Evolutionary conservation across 306 rosid genomes (phyloP).

Genomic region (Gleditsia sinensis): DNA sequence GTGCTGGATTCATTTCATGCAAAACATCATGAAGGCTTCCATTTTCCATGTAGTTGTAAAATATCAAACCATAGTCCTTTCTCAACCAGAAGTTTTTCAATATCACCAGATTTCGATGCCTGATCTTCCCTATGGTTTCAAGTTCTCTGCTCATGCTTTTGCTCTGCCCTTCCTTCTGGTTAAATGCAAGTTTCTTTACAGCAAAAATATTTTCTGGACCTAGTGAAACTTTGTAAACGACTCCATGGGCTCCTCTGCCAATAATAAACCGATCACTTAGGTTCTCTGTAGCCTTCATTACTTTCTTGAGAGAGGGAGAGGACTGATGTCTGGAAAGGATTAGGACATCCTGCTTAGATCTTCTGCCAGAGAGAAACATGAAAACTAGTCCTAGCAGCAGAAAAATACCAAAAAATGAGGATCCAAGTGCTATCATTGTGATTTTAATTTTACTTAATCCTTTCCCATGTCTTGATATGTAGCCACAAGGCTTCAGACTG

Average conservation of each 20-base stretch:
- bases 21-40: background rate
- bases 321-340: too few relatives aligned
- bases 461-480: too few relatives aligned
- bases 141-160: constrained; percentile 26
- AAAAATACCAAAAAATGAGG: too few relatives aligned
- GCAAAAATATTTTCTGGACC: background rate
- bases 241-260: background rate
- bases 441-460: too few relatives aligned
- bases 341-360: too few relatives aligned
- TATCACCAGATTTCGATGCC: background rate
- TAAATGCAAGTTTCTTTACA: background rate
- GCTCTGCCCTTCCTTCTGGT: constrained; percentile 28
- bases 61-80: background rate
- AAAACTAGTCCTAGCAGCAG: too few relatives aligned
- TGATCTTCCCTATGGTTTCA: background rate
- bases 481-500: too few relatives aligned
- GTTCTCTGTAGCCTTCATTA: background rate
- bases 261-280: background rate
- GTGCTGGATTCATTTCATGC: background rate
- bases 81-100: background rate
- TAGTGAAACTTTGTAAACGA: background rate
- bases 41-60: background rate
- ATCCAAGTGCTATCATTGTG: too few relatives aligned
- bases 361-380: too few relatives aligned
- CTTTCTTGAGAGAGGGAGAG: too few relatives aligned